Evolutionary conservation across 495 filamentous ascomycete genomes (phyloP).

Genomic region (Penicillium longicatenatum): DNA sequence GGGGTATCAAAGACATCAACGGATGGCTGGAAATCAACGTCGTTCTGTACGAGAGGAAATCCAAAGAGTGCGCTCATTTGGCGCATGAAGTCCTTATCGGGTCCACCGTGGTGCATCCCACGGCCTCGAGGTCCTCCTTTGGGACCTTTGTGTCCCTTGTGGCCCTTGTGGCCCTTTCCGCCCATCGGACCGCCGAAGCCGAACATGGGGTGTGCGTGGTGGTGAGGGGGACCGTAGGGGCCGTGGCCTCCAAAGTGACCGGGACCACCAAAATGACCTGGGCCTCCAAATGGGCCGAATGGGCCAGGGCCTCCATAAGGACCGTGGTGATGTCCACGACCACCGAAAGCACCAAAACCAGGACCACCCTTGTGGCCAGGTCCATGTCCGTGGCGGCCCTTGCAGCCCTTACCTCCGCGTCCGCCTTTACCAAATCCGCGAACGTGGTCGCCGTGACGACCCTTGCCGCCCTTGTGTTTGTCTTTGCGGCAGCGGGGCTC

Average conservation of each 20-base stretch:
- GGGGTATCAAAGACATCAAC: conserved; percentile 73
- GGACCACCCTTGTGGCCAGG: not conserved
- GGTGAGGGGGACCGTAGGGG: conserved; percentile 6
- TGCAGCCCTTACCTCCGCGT: conserved; percentile 1
- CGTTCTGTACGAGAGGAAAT: conserved; percentile 21
- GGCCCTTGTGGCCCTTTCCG: not conserved
- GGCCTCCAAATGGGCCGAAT: too few relatives aligned
- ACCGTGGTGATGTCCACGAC: not conserved
- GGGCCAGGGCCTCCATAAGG: conserved; percentile 5
- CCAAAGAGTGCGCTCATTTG: conserved; percentile 39
- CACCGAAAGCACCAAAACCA: not conserved
- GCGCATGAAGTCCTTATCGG: conserved; percentile 32
- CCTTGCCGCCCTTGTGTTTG: conserved; percentile 11
- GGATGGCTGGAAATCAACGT: conserved; percentile 60
- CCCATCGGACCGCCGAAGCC: conserved; percentile 5
- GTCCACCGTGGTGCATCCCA: conserved; percentile 16
- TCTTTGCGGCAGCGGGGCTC: conserved; percentile 16
- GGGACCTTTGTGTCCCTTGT: conserved; percentile 12
- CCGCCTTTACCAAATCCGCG: conserved; percentile 2
- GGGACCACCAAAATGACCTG: too few relatives aligned
- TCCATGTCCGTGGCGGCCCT: conserved; percentile 9
- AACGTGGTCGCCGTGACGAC: not conserved
- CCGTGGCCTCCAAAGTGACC: conserved; percentile 1
- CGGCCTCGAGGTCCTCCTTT: conserved; percentile 18
- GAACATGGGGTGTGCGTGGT: conserved; percentile 1